A percentile compares a stretch with the other conserved stretches of the same genome.
These are phyloP conservation scores for Tuber magnatum DNA, from an alignment of 495 filamentous ascomycete species.

Conservation along the genomic window DNA sequence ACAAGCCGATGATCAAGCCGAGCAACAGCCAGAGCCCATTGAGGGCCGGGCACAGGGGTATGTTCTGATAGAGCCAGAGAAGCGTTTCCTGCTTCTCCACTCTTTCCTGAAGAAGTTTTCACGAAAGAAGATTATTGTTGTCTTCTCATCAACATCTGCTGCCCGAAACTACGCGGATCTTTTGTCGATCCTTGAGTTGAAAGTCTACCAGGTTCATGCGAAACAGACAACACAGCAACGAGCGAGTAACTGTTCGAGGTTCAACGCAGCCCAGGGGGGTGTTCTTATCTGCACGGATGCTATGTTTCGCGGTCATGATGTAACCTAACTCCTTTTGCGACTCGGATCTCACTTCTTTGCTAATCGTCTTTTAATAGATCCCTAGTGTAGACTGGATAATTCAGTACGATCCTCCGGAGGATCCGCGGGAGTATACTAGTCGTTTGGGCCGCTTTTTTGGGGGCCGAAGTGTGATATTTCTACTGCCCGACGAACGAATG, in stretches of 20 bases:
- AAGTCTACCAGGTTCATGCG: slow-evolving; percentile 26
- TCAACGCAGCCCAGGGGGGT: slow-evolving; percentile 28
- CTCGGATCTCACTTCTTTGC: not conserved
- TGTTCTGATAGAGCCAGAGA: slow-evolving; percentile 33
- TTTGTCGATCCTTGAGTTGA: slow-evolving; percentile 22
- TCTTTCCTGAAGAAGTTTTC: slow-evolving; percentile 40
- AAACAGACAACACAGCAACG: slow-evolving; percentile 31
- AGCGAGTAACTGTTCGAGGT: slow-evolving; percentile 16
- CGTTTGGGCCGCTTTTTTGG: slow-evolving; percentile 21
- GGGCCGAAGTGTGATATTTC: slow-evolving; percentile 24
- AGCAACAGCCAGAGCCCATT: not conserved
- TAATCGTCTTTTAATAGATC: slow-evolving; percentile 18
- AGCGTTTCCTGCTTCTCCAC: slow-evolving; percentile 34
- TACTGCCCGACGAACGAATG: slow-evolving; percentile 25
- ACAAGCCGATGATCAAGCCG: slow-evolving; percentile 4
- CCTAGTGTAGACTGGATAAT: slow-evolving; percentile 35
- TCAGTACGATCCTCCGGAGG: slow-evolving; percentile 37
- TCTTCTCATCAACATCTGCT: slow-evolving; percentile 32
- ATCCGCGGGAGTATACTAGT: slow-evolving; percentile 26
- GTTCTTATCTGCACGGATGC: slow-evolving; percentile 34
- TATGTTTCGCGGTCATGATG: slow-evolving; percentile 29
- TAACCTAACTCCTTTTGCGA: slow-evolving; percentile 7
- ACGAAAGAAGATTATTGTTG: slow-evolving; percentile 34
- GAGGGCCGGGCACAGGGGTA: slow-evolving; percentile 31
- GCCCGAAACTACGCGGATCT: slow-evolving; percentile 24